phyloP scores from a whole-genome alignment of 1,284 basidiomycete genomes.

The Boletus albobrunnescens region DNA sequence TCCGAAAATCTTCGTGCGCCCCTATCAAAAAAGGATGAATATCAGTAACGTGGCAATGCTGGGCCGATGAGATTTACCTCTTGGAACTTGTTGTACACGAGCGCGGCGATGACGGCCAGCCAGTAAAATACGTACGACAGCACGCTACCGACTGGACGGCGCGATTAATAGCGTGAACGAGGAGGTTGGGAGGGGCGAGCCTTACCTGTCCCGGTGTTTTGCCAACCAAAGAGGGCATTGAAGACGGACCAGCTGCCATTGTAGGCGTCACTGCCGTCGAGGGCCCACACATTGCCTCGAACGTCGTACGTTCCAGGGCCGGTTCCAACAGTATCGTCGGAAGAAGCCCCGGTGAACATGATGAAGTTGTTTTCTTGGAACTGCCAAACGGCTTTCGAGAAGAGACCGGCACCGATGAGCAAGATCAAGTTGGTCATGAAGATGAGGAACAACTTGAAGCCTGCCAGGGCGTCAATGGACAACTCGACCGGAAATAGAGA shows the following conservation, averaged over 20 bases:
- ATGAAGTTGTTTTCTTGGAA: constrained; percentile 73
- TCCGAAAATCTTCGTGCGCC: constrained; percentile 43
- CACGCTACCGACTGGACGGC: constrained; percentile 54
- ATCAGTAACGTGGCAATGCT: neutral
- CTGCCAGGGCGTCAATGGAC: constrained; percentile 32
- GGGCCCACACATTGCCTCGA: constrained; percentile 80
- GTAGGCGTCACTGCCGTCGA: constrained; percentile 78
- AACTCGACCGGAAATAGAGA: neutral
- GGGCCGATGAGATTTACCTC: constrained; percentile 39
- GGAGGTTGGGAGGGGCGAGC: neutral
- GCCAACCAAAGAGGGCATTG: constrained; percentile 72
- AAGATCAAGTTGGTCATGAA: constrained; percentile 86
- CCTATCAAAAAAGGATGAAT: constrained; percentile 25
- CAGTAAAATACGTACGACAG: constrained; percentile 79
- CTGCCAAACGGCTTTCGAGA: constrained; percentile 66
- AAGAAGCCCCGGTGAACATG: constrained; percentile 66
- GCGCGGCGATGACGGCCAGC: constrained; percentile 60
- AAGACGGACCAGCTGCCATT: constrained; percentile 73
- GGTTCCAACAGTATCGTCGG: constrained; percentile 72
- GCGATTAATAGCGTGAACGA: neutral
- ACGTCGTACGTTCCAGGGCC: constrained; percentile 83
- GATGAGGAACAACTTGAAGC: constrained; percentile 78
- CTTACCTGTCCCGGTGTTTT: constrained; percentile 60
- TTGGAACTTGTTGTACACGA: constrained; percentile 68
- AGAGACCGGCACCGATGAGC: constrained; percentile 88